phyloP scores from a whole-genome alignment of 1,139 yeast species.

The Kazachstania sp. region DNA sequence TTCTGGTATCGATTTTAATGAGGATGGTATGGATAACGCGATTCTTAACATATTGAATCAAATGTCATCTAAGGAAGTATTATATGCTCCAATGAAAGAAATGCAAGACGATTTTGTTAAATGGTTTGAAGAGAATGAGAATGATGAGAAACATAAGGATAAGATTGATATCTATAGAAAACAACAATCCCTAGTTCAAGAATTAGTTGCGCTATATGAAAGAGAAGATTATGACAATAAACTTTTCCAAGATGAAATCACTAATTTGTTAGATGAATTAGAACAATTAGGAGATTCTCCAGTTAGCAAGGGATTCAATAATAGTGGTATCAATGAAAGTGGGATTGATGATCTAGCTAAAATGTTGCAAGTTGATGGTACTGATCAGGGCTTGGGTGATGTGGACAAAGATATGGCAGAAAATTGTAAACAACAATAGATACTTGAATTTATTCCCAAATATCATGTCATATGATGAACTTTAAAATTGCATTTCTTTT shows the following conservation, averaged over 20 bases:
- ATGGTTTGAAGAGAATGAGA: slow-evolving; percentile 37
- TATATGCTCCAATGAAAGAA: slow-evolving; percentile 84
- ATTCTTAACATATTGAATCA: slow-evolving; percentile 75
- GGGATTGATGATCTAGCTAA: slow-evolving; percentile 19
- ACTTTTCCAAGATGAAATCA: slow-evolving; percentile 46
- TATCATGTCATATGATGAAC: not conserved
- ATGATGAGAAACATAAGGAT: slow-evolving; percentile 39
- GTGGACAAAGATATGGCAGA: slow-evolving; percentile 33
- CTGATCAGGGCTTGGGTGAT: slow-evolving; percentile 41
- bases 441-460: not conserved
- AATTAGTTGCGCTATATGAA: slow-evolving; percentile 53
- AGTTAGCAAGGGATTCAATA: slow-evolving; percentile 27
- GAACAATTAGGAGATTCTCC: slow-evolving; percentile 91
- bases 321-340: slow-evolving; percentile 37
- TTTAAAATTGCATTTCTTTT: no score
- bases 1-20: slow-evolving; percentile 39
- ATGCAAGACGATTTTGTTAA: slow-evolving; percentile 51
- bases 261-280: slow-evolving; percentile 54
- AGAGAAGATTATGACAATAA: slow-evolving; percentile 45
- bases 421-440: slow-evolving; percentile 31
- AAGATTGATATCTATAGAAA: slow-evolving; percentile 44
- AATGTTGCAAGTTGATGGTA: slow-evolving; percentile 24
- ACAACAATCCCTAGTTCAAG: slow-evolving; percentile 47
- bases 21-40: slow-evolving; percentile 52
- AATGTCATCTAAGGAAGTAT: slow-evolving; percentile 74